phyloP scores from a whole-genome alignment of 441 rosid genomes.

The Hura crepitans region DNA sequence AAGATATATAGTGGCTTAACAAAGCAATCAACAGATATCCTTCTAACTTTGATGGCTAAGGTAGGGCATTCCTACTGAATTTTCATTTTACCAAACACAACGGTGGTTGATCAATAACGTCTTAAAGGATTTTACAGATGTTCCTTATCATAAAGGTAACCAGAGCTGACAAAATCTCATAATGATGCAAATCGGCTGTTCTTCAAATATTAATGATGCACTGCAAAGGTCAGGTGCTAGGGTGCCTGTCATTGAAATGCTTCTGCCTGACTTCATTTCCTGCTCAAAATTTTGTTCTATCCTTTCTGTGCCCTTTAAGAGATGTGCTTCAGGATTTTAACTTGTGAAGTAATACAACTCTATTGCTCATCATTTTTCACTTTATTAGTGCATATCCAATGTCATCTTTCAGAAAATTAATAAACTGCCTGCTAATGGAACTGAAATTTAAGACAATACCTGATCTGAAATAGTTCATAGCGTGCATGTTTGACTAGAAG shows the following conservation, averaged over 20 bases:
- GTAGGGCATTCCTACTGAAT: neutral
- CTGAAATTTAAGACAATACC: constrained; percentile 31
- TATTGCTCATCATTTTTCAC: neutral
- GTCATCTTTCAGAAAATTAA: neutral
- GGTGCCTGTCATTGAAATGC: too few relatives aligned
- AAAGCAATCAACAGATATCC: neutral
- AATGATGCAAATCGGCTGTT: neutral
- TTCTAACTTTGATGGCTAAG: neutral
- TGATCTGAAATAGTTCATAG: constrained; percentile 58
- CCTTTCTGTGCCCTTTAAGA: neutral
- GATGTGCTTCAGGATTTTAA: neutral
- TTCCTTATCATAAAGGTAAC: neutral
- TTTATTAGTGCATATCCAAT: neutral
- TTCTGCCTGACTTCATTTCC: too few relatives aligned
- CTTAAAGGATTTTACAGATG: neutral
- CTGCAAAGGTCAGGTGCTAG: too few relatives aligned
- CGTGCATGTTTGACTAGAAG: constrained; percentile 58
- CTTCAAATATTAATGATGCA: too few relatives aligned
- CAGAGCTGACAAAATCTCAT: neutral
- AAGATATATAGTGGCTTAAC: too few relatives aligned
- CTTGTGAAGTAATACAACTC: neutral
- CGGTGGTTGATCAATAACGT: neutral
- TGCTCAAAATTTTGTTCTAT: too few relatives aligned
- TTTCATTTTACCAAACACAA: neutral
- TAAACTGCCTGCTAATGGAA: neutral